phyloP scores from a whole-genome alignment of 106 monocot species.

The Alisma plantagoaquatica region DNA sequence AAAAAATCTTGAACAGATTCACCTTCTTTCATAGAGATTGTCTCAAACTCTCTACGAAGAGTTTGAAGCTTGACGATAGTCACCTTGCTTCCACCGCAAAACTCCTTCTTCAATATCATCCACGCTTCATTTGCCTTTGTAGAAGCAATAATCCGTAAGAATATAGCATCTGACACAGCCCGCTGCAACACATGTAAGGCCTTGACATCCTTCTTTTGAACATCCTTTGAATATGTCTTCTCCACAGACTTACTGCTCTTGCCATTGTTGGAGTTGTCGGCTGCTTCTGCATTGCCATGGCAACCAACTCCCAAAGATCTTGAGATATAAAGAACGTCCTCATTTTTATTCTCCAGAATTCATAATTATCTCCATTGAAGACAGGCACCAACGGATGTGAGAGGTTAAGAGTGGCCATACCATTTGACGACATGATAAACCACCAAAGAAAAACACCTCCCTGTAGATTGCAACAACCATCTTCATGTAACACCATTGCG shows the following conservation, averaged over 20 bases:
- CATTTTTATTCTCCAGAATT: too few relatives aligned
- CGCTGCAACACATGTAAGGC: conserved; percentile 9
- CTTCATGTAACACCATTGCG: too few relatives aligned
- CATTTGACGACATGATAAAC: conserved; percentile 1
- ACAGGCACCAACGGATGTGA: not conserved
- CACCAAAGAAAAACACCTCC: not conserved
- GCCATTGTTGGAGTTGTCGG: too few relatives aligned
- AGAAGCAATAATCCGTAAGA: not conserved
- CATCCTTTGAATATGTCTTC: not conserved
- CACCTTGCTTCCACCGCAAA: not conserved
- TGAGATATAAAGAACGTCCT: too few relatives aligned
- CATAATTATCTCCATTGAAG: too few relatives aligned
- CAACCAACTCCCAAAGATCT: not conserved
- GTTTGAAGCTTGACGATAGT: conserved; percentile 7
- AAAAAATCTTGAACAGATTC: conserved; percentile 9
- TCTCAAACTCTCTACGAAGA: conserved; percentile 9
- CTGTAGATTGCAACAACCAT: not conserved
- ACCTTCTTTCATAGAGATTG: conserved; percentile 1
- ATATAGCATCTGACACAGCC: not conserved
- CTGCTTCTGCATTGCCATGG: not conserved
- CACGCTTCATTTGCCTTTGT: not conserved
- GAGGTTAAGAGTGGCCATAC: not conserved
- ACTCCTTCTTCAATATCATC: conserved; percentile 5
- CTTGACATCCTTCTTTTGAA: conserved; percentile 2
- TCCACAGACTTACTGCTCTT: not conserved